Conservation (phyloP, 176 grass and related monocot genomes). For the bread wheat (Triticum aestivum) region DNA sequence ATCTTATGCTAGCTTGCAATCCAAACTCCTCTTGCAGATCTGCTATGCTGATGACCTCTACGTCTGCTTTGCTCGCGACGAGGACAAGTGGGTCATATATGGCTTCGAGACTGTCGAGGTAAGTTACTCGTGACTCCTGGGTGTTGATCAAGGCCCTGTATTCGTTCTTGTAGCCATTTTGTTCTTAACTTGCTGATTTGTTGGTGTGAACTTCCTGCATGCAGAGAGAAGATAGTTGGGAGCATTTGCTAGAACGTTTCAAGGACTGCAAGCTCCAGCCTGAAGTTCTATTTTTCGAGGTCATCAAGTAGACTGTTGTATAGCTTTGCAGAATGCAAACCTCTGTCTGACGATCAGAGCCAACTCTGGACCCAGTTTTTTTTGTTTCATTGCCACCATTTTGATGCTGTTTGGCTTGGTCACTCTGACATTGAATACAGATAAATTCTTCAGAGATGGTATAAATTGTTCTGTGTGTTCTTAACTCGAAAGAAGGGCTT, state of each 20-base stretch:
- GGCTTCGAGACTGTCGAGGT: neutral
- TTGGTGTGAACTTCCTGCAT: neutral
- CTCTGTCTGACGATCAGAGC: neutral
- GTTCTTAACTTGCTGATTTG: neutral
- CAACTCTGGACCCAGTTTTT: neutral
- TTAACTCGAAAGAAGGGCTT: neutral
- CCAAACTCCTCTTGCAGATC: slow-evolving; percentile 16
- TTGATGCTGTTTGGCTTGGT: neutral
- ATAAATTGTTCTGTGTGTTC: neutral
- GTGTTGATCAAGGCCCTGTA: neutral
- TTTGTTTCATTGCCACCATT: neutral
- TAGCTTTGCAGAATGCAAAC: slow-evolving; percentile 6
- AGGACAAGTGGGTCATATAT: slow-evolving; percentile 32
- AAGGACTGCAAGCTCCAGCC: slow-evolving; percentile 19
- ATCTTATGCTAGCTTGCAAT: neutral
- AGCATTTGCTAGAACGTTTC: slow-evolving; percentile 20
- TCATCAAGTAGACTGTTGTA: slow-evolving; percentile 16
- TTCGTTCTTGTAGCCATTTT: neutral
- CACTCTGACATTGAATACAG: neutral
- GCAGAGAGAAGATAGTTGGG: slow-evolving; percentile 18
- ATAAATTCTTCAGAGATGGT: neutral
- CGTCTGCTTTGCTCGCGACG: slow-evolving; percentile 11
- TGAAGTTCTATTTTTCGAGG: slow-evolving; percentile 24
- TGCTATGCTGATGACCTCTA: neutral
- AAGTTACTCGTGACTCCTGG: neutral